These are phyloP conservation scores for Olyra latifolia DNA, from an alignment of 176 grass and related monocot genomes.

Conservation along the genomic window DNA sequence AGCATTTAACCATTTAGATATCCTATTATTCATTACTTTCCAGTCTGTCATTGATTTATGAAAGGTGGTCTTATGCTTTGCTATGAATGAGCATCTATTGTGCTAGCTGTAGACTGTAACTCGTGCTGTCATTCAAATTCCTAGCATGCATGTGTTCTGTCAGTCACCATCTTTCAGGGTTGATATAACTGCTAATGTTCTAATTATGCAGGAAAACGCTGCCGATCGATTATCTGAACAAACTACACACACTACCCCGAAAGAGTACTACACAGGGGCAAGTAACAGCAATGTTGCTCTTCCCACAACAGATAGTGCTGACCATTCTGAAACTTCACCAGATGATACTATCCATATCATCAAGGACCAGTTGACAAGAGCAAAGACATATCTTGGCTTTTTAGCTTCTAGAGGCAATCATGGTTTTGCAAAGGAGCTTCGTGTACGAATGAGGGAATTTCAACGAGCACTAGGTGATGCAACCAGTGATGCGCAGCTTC, in stretches of 20 bases:
- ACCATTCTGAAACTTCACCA: slow-evolving; percentile 23
- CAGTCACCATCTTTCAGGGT: neutral
- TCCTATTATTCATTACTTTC: neutral
- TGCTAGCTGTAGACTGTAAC: neutral
- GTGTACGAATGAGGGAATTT: slow-evolving; percentile 65
- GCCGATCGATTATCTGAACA: slow-evolving; percentile 33
- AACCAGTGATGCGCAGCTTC: slow-evolving; percentile 57
- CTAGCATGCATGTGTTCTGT: neutral
- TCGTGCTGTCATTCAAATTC: neutral
- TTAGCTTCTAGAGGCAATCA: slow-evolving; percentile 68
- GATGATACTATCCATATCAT: slow-evolving; percentile 59
- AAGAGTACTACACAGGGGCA: slow-evolving; percentile 16
- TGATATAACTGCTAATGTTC: slow-evolving; percentile 22
- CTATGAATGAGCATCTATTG: neutral
- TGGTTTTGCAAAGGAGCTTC: slow-evolving; percentile 66
- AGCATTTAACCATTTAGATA: neutral
- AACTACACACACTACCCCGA: slow-evolving; percentile 8
- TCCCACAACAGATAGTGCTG: slow-evolving; percentile 12
- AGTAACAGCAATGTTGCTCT: slow-evolving; percentile 20
- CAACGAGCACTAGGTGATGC: slow-evolving; percentile 61
- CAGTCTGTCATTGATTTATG: neutral
- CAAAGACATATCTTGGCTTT: slow-evolving; percentile 66
- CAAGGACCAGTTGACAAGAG: slow-evolving; percentile 76
- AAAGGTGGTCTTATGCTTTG: neutral
- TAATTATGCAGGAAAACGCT: slow-evolving; percentile 47